Base-by-base conservation (phyloP, 2,329 filamentous ascomycete genomes). In the Verticillium longisporum region DNA sequence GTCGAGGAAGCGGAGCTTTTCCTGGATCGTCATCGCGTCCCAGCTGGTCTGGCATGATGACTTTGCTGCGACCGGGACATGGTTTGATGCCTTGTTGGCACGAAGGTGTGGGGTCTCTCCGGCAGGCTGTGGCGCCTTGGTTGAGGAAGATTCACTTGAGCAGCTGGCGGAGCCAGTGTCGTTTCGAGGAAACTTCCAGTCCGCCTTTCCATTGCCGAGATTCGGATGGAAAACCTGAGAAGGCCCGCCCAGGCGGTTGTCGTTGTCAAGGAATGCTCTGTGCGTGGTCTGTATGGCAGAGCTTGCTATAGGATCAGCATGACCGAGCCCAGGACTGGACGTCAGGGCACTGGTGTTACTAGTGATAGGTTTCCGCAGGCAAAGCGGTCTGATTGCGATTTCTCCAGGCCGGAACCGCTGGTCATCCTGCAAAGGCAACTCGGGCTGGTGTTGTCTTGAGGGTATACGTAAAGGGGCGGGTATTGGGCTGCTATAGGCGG, bases 381-480 rank as follows among this genome's bases (percentile, higher is more conserved):
- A 31, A 31, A 31, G 26, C 26, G 26, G 26, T 5, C 26, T 31
- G 26, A 31, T 31, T 31, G 26, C 26, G 26, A 31, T 31, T 31
- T 31, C 26, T 31, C 26, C 26, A 31, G 26, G 4, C 26, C 5
- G 26, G 26, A 31, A 4, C 26, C 5, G 26, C 26, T 31, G 26
- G 26, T 31, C 26, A 4, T 5, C 34, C 34, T 21, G 45, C 7
- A 10, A 53, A 6, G n/a, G 18, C 18, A 31, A 31, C n/a, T 18
- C n/a, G n/a, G 32, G 1, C 3, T 34, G 41, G 32, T 50, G 37
- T 6, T 58, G 26, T 31, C 63, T 58, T 13, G 60, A 63, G 7
- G 62, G 61, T 2, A 65, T 56, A 2, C 63, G 63, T 11, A 65
- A 54, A n/a, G 63, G 63, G 1, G 62, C 63, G 6, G 63, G 63